A percentile compares a stretch with the other conserved stretches of the same genome.
Evolutionary conservation across 148 eudicot genomes (phyloP).

Genomic region (Chenopodium quinoa): DNA sequence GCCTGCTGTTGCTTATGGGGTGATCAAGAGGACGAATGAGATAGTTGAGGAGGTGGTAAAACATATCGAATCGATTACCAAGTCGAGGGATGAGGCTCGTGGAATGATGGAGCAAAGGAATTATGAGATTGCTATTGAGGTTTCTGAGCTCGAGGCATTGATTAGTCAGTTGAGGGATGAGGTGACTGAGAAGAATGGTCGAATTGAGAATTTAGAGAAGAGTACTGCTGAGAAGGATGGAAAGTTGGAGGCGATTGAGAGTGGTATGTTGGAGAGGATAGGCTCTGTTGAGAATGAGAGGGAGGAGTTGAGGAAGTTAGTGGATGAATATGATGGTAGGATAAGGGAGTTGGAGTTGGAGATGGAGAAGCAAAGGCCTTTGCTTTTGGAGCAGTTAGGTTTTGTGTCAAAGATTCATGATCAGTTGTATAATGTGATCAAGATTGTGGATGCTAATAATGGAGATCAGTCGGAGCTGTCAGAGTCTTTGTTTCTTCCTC

Average conservation of each 20-base stretch:
- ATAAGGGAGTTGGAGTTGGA: constrained; percentile 42
- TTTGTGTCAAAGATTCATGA: constrained; percentile 72
- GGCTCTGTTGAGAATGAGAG: constrained; percentile 47
- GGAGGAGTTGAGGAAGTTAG: constrained; percentile 48
- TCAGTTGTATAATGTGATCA: constrained; percentile 59
- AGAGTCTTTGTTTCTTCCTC: constrained; percentile 80
- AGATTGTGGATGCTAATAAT: constrained; percentile 63
- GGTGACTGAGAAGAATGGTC: constrained; percentile 48
- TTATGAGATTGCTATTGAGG: constrained; percentile 95
- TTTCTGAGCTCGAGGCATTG: constrained; percentile 86
- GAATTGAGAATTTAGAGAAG: constrained; percentile 58
- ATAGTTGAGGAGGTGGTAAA: constrained; percentile 84
- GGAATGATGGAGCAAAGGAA: constrained; percentile 79
- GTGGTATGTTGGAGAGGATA: constrained; percentile 48
- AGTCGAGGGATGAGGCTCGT: constrained; percentile 73
- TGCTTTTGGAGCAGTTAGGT: constrained; percentile 69
- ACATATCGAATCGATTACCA: constrained; percentile 53
- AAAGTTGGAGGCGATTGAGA: constrained; percentile 50
- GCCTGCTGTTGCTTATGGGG: constrained; percentile 87
- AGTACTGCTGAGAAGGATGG: constrained; percentile 53
- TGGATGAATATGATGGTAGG: constrained; percentile 53
- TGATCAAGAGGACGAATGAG: constrained; percentile 86
- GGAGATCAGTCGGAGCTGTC: constrained; percentile 67
- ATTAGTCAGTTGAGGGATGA: constrained; percentile 72
- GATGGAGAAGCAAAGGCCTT: constrained; percentile 68